Base-by-base conservation (phyloP, 192 early-diverging fungal genomes). In the Mortierella hygrophila region DNA sequence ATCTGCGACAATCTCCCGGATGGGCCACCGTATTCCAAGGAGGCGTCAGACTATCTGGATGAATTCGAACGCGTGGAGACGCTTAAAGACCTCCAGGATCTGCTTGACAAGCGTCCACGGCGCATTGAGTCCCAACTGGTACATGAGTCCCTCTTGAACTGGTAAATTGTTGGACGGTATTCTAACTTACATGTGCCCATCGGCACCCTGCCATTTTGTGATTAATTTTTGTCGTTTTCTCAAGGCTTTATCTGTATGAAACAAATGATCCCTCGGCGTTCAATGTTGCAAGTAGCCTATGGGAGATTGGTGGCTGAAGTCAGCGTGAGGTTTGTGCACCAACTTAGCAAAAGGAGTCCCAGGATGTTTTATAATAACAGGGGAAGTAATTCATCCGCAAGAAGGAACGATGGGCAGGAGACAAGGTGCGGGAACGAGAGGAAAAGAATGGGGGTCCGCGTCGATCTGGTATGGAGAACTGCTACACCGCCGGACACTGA, bases 81-180 rank as follows among this genome's bases (percentile, higher is more conserved):
- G 49, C 65, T 80, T 68, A 21, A 74, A 40, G 44, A 73, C 72
- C 32, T 79, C 20, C 78, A 73, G 65, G 49, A 65, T 80, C 40
- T 54, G 18, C 78, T 80, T 29, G 71, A 68, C 54, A 74, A 68
- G 41, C 78, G 49, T 47, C 78, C 78, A 38, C 78, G 44, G 29
- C 29, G 74, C 41, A 46, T 68, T 72, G 78, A 80, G 47, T 68
- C 41, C 73, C 78, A 74, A 21, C 81, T 77, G 42, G 65, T 82
- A 40, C 60, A 82, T 77, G 81, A 77, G 35, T 82, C 75, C 75
- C 57, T 82, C 9, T 47, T 77, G 70, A 76, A 77, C 69, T 76
- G 74, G 75, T 82, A 82, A 52, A 70, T 71, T 71, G 38, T 79
- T 57, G 69, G 26, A 60, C 15, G 20, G 1, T 60, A 65, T 63